A percentile compares a stretch with the other conserved stretches of the same genome.
phyloP scores from a whole-genome alignment of 2,329 filamentous ascomycete species.

The Polychaeton citri region DNA sequence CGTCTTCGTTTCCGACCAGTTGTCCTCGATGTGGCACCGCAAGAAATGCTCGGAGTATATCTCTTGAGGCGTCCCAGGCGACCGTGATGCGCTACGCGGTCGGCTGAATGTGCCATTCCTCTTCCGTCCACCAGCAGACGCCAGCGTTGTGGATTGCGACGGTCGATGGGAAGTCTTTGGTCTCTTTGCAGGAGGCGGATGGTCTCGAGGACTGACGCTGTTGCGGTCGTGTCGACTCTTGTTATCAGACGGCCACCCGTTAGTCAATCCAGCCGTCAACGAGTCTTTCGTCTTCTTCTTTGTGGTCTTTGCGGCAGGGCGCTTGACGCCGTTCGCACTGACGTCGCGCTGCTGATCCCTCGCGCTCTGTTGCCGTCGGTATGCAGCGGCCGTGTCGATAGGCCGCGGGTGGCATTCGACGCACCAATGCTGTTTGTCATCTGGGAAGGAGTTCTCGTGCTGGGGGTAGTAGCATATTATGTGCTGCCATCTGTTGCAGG shows the following conservation, averaged over 20 bases:
- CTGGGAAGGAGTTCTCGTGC: constrained; percentile 50
- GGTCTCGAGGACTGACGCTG: constrained; percentile 38
- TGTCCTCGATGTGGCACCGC: constrained; percentile 41
- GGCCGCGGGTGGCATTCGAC: constrained; percentile 71
- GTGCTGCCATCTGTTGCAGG: constrained; percentile 95
- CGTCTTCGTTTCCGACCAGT: constrained; percentile 43
- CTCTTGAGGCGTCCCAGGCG: constrained; percentile 33
- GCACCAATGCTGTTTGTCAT: constrained; percentile 59
- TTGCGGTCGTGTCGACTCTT: constrained; percentile 45
- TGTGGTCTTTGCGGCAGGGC: constrained; percentile 64
- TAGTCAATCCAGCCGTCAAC: constrained; percentile 42
- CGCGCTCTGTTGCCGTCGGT: constrained; percentile 27
- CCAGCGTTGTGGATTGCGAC: constrained; percentile 60
- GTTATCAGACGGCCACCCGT: constrained; percentile 48
- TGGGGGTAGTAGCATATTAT: constrained; percentile 91
- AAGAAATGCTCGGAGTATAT: constrained; percentile 49
- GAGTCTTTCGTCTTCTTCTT: constrained; percentile 76
- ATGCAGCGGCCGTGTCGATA: constrained; percentile 61
- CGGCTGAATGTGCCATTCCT: constrained; percentile 43
- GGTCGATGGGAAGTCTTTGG: constrained; percentile 69
- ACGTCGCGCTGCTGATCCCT: constrained; percentile 38
- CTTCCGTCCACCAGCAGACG: constrained; percentile 49
- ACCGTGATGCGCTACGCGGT: constrained; percentile 64
- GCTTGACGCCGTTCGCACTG: constrained; percentile 45
- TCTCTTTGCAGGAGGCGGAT: constrained; percentile 54